These are phyloP conservation scores for Pseudomicrostroma phylloplanum DNA, from an alignment of 1,284 basidiomycete species.

Conservation along the genomic window DNA sequence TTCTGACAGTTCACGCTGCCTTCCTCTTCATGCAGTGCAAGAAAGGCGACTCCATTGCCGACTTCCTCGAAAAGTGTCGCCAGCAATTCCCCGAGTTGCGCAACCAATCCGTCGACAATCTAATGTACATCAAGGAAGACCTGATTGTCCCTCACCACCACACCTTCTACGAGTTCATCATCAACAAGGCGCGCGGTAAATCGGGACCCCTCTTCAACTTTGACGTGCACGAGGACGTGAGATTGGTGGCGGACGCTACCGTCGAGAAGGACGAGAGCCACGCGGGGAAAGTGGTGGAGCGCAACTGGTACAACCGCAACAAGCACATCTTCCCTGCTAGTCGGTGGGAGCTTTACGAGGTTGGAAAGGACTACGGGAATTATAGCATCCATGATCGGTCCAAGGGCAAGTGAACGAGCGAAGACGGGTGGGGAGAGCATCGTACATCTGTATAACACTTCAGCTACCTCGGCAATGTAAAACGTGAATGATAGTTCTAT, in stretches of 20 bases:
- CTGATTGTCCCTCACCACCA: conserved; percentile 64
- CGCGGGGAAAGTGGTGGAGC: conserved; percentile 91
- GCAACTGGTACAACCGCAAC: conserved; percentile 90
- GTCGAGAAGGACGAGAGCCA: conserved; percentile 98
- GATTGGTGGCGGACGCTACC: conserved; percentile 87
- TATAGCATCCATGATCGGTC: conserved; percentile 35
- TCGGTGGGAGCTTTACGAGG: conserved; percentile 46
- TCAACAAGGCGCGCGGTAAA: conserved; percentile 96
- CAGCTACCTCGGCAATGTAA: background rate
- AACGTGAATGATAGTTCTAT: background rate
- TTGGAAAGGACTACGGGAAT: conserved; percentile 38
- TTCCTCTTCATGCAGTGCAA: conserved; percentile 64
- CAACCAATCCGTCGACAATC: conserved; percentile 81
- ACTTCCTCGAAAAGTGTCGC: conserved; percentile 86
- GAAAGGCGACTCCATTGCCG: conserved; percentile 88
- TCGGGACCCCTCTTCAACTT: conserved; percentile 97
- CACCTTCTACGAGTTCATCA: conserved; percentile 96
- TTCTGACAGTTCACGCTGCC: conserved; percentile 8
- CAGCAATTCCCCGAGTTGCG: conserved; percentile 86
- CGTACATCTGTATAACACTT: too few relatives aligned
- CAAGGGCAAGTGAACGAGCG: conserved; percentile 7
- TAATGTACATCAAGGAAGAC: conserved; percentile 85
- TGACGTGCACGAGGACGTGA: conserved; percentile 96
- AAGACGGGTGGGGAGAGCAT: background rate
- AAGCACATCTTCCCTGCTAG: conserved; percentile 93